A percentile compares a stretch with the other conserved stretches of the same genome.
Evolutionary conservation across 345 rosid species (phyloP).

Genomic region (Trapa bicornis): DNA sequence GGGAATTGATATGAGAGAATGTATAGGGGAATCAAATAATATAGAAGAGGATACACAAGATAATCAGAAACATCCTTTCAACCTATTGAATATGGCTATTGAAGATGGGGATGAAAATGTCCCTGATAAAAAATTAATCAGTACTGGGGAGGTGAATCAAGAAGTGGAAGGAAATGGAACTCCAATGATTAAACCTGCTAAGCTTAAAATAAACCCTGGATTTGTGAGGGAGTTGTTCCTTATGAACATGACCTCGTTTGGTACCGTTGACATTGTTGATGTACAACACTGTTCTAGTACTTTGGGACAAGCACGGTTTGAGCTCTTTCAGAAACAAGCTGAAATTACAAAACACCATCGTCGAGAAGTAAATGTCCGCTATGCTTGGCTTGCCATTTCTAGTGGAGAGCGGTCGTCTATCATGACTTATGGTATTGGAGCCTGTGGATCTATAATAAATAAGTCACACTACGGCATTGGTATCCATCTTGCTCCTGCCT

Average conservation of each 20-base stretch:
- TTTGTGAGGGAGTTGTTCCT: slow-evolving; percentile 39
- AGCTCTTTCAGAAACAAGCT: slow-evolving; percentile 66
- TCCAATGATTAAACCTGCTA: slow-evolving; percentile 4
- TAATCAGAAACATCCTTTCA: slow-evolving; percentile 18
- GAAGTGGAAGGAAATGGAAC: slow-evolving; percentile 9
- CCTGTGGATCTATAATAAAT: slow-evolving; percentile 18
- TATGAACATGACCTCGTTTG: slow-evolving; percentile 30
- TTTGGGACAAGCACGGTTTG: slow-evolving; percentile 35
- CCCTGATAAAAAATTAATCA: slow-evolving; percentile 29
- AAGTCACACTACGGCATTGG: slow-evolving; percentile 22
- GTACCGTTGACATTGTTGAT: slow-evolving; percentile 36
- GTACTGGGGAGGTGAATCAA: slow-evolving; percentile 21
- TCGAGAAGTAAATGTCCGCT: slow-evolving; percentile 60
- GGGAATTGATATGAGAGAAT: slow-evolving; percentile 44
- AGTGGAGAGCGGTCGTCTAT: slow-evolving; percentile 32
- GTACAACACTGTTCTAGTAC: slow-evolving; percentile 32
- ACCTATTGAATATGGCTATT: slow-evolving; percentile 18
- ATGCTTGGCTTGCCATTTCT: slow-evolving; percentile 88
- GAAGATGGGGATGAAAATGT: slow-evolving; percentile 37
- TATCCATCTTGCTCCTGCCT: slow-evolving; percentile 23
- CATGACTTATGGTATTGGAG: slow-evolving; percentile 51
- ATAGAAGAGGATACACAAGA: slow-evolving; percentile 25
- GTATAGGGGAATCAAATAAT: slow-evolving; percentile 60
- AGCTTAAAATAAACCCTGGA: slow-evolving; percentile 27
- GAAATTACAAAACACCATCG: slow-evolving; percentile 54